Evolutionary conservation across 805 yeast genomes (phyloP).

Genomic region (Limtongozyma cylindracea): DNA sequence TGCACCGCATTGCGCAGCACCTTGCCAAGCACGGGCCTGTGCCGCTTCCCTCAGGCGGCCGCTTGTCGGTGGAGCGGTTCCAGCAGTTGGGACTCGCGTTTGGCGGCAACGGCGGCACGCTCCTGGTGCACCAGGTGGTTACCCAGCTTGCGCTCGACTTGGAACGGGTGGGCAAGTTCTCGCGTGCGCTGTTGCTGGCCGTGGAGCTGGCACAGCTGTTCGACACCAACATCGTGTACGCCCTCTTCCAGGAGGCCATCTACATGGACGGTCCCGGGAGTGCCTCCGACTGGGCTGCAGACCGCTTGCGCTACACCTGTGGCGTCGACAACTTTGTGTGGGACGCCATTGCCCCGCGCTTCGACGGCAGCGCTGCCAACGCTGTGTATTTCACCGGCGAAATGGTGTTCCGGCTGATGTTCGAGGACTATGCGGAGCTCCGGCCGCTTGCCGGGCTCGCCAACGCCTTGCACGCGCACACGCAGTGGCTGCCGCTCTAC

Average conservation of each 20-base stretch:
- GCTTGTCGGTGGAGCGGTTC: slow-evolving; percentile 20
- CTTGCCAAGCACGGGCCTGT: slow-evolving; percentile 8
- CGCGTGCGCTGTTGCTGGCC: slow-evolving; percentile 10
- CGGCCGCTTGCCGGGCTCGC: slow-evolving; percentile 14
- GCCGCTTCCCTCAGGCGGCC: slow-evolving; percentile 23
- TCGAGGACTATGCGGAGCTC: slow-evolving; percentile 19
- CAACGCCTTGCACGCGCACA: slow-evolving; percentile 8
- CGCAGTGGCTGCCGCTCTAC: slow-evolving; percentile 13
- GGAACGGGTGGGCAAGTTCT: slow-evolving; percentile 8
- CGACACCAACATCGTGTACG: slow-evolving; percentile 28
- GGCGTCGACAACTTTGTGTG: slow-evolving; percentile 7
- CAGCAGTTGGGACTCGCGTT: slow-evolving; percentile 24
- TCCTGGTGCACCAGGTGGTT: slow-evolving; percentile 17
- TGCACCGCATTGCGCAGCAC: slow-evolving; percentile 11
- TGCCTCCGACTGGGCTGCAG: slow-evolving; percentile 20
- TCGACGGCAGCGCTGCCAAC: no score
- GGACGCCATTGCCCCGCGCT: slow-evolving; percentile 3
- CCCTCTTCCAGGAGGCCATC: slow-evolving; percentile 31
- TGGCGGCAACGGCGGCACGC: slow-evolving; percentile 26
- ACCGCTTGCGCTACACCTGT: slow-evolving; percentile 8
- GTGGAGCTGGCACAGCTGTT: slow-evolving; percentile 13
- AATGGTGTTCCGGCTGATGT: slow-evolving; percentile 26
- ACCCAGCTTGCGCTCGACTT: slow-evolving; percentile 14
- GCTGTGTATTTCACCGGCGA: slow-evolving; percentile 27
- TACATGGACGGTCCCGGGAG: slow-evolving; percentile 16